Evolutionary conservation across 1,284 basidiomycete genomes (phyloP), one percentile per base, ranked within the genome.

Genomic region (Phellopilus nigrolimitatus): DNA sequence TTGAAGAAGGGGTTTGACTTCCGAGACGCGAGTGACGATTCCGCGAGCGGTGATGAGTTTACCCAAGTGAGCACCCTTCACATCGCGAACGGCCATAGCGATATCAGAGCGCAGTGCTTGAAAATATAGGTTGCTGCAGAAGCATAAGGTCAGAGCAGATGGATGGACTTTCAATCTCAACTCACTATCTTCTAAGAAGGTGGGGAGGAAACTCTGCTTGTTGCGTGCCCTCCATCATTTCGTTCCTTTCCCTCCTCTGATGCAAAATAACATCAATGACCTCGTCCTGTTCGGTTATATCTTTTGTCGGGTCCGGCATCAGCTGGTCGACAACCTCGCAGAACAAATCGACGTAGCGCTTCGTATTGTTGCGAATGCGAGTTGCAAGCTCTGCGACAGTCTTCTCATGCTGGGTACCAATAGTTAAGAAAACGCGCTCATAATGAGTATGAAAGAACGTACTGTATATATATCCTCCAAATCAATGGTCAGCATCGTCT

Each of bases 11-110:
- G 97, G 97, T 65, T 99, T 99, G 65, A 99, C 97, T 75, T 99
- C 97, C 6, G 93, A 97, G 2, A 99, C 94, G 51, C 97, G 91
- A 15, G 95, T 99, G 47, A 99, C 94, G 61, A 99, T 98, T 44
- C 95, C 97, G 39, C 95, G 89, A 56, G 97, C 89, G 17, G 93
- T 97, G 66, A 99, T 95, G 56, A 99, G 77, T 61, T 84, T 86
- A 47, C 97, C 97, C 19, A 99, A 78, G 60, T 95, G 86, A 12
- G 72, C 66, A 19, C 94, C 92, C 55, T 84, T 86, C 30, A 99
- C 92, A 41, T 93, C 82, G 37, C 97, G 86, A 12, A 99, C 97
- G 22, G 95, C 94, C 64, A 97, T 78, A 13, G 85, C 76, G 9
- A 79, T 67, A 57, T 86, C 84, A 21, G 76, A 83, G 39, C 77